Evolutionary conservation across 768 basidiomycete species (phyloP).

Genomic region (Mrakia frigida): DNA sequence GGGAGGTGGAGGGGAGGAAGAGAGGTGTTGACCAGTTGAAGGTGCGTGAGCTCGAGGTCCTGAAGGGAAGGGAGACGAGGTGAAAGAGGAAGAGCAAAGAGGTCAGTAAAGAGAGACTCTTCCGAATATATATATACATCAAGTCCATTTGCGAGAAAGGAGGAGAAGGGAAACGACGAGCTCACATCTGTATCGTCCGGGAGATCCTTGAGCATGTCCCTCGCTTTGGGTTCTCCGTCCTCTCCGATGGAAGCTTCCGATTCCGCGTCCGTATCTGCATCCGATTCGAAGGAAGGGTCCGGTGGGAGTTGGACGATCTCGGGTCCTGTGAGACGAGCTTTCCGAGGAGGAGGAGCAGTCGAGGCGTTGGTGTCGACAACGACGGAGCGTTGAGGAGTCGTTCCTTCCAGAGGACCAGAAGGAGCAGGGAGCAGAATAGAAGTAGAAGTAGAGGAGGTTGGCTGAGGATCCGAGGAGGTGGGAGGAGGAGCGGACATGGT

Average conservation of each 20-base stretch:
- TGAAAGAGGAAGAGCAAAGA: neutral
- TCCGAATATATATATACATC: no score
- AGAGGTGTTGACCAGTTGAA: slow-evolving; percentile 57
- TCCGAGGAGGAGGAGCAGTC: neutral
- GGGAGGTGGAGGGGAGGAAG: slow-evolving; percentile 55
- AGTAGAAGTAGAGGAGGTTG: neutral
- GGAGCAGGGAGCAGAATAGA: slow-evolving; percentile 18
- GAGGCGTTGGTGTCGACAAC: neutral
- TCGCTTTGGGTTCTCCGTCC: slow-evolving; percentile 15
- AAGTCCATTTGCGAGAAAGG: neutral
- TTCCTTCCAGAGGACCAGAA: slow-evolving; percentile 2
- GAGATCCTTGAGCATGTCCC: slow-evolving; percentile 22
- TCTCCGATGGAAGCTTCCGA: slow-evolving; percentile 16
- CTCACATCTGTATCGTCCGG: slow-evolving; percentile 29
- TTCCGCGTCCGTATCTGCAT: slow-evolving; percentile 10
- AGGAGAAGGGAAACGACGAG: neutral
- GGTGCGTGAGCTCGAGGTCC: slow-evolving; percentile 84
- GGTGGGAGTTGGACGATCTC: slow-evolving; percentile 32
- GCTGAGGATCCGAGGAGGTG: neutral
- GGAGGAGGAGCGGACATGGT: neutral
- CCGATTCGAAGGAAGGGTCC: slow-evolving; percentile 12
- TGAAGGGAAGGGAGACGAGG: slow-evolving; percentile 40
- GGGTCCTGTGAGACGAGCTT: slow-evolving; percentile 28
- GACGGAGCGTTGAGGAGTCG: slow-evolving; percentile 7
- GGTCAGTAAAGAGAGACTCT: neutral